phyloP scores from a whole-genome alignment of 306 rosid species.

The Phaseolus lunatus region DNA sequence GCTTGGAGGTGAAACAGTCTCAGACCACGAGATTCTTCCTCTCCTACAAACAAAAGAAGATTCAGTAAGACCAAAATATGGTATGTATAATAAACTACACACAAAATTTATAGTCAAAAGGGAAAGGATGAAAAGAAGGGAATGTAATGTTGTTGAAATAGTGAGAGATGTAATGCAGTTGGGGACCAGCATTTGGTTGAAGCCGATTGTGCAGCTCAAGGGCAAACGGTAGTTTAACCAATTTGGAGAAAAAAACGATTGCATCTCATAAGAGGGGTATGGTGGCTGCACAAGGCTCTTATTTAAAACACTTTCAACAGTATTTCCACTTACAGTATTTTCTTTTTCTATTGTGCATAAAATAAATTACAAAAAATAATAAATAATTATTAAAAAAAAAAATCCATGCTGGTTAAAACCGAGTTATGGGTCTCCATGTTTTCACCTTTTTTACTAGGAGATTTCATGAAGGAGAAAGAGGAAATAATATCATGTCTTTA shows the following conservation, averaged over 20 bases:
- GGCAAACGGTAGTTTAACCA: slow-evolving; percentile 59
- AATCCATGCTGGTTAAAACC: slow-evolving; percentile 43
- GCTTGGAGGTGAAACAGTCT: slow-evolving; percentile 50
- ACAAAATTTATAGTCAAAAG: slow-evolving; percentile 45
- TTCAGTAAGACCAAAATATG: slow-evolving; percentile 46
- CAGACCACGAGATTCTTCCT: slow-evolving; percentile 54
- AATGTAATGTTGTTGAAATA: slow-evolving; percentile 38
- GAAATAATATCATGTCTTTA: slow-evolving; percentile 22
- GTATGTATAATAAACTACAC: neutral
- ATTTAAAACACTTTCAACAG: slow-evolving; percentile 61
- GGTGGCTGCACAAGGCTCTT: slow-evolving; percentile 55
- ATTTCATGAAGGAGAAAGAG: slow-evolving; percentile 52
- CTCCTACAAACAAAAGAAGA: slow-evolving; percentile 57
- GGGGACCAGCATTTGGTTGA: slow-evolving; percentile 66
- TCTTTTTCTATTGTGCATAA: neutral
- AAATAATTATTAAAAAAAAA: slow-evolving; percentile 28
- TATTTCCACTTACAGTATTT: slow-evolving; percentile 62
- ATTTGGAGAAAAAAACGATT: slow-evolving; percentile 48
- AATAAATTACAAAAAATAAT: neutral
- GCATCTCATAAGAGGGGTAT: slow-evolving; percentile 26
- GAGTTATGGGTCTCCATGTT: slow-evolving; percentile 60
- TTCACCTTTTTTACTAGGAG: slow-evolving; percentile 60
- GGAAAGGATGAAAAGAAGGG: slow-evolving; percentile 31
- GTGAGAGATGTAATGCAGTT: slow-evolving; percentile 38
- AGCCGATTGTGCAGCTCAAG: slow-evolving; percentile 61